These are phyloP conservation scores for Fagopyrum esculentum DNA, from an alignment of 148 eudicot species.

Conservation along the genomic window DNA sequence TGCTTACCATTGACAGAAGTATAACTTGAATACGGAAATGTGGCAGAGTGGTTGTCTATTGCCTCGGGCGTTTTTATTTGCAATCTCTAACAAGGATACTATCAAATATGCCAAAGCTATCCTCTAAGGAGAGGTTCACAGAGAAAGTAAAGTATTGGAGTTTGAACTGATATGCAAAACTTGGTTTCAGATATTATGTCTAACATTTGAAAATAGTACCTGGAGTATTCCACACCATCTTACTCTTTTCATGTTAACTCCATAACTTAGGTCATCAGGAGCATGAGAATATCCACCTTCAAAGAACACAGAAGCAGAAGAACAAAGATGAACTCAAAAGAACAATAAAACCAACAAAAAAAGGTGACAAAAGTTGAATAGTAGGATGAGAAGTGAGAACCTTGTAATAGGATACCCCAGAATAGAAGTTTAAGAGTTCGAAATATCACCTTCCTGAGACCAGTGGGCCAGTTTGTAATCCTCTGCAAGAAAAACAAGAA, in stretches of 20 bases:
- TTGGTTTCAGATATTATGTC: constrained; percentile 21
- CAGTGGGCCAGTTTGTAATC: constrained; percentile 35
- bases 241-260: constrained; percentile 75
- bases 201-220: constrained; percentile 26
- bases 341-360: neutral
- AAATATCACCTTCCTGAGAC: constrained; percentile 54
- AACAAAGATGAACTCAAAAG: neutral
- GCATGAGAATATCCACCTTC: constrained; percentile 82
- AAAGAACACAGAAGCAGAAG: constrained; percentile 7
- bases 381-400: constrained; percentile 22
- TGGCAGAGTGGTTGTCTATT: constrained; percentile 29
- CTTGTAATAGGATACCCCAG: constrained; percentile 93
- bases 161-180: constrained; percentile 19
- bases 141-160: neutral
- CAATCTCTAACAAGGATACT: constrained; percentile 62
- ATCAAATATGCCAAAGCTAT: constrained; percentile 80
- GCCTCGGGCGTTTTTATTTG: constrained; percentile 30
- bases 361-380: neutral
- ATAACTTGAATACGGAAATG: constrained; percentile 50
- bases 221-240: constrained; percentile 95
- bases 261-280: constrained; percentile 71
- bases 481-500: constrained; percentile 30
- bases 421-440: constrained; percentile 77
- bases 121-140: constrained; percentile 41
- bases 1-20: constrained; percentile 69